These are phyloP conservation scores for Mucor sp. DNA, from an alignment of 371 early-diverging fungal species.

Conservation along the genomic window DNA sequence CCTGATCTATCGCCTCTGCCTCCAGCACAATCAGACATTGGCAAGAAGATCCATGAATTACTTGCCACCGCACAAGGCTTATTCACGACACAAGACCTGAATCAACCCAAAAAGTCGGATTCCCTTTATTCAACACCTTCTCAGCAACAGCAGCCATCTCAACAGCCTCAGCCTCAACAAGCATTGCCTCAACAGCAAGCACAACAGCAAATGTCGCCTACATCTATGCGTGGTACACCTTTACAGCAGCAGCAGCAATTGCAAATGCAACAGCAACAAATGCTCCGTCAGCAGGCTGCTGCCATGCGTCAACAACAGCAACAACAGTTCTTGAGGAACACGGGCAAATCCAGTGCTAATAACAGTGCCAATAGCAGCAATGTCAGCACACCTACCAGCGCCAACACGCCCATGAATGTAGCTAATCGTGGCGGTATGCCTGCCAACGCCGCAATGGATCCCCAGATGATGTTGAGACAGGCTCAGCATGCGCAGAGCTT, in stretches of 20 bases:
- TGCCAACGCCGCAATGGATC: conserved; percentile 20
- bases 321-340: neutral
- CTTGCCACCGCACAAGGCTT: conserved; percentile 35
- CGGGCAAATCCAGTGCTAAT: neutral
- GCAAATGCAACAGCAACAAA: conserved; percentile 6
- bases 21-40: conserved; percentile 31
- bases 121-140: conserved; percentile 15
- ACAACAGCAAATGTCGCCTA: neutral
- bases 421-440: neutral
- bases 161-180: conserved; percentile 15
- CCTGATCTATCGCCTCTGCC: conserved; percentile 50
- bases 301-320: conserved; percentile 14
- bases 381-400: neutral
- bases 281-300: conserved; percentile 9
- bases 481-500: conserved; percentile 25
- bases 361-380: neutral
- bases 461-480: conserved; percentile 30
- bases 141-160: conserved; percentile 20
- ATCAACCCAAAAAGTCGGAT: conserved; percentile 14
- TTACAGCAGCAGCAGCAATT: conserved; percentile 18
- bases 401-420: neutral
- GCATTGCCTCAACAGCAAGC: neutral
- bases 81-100: conserved; percentile 11
- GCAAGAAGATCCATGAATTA: conserved; percentile 37
- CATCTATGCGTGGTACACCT: neutral